These are phyloP conservation scores for Nigrospora sphaerica DNA, from an alignment of 2,329 filamentous ascomycete genomes.

Conservation along the genomic window DNA sequence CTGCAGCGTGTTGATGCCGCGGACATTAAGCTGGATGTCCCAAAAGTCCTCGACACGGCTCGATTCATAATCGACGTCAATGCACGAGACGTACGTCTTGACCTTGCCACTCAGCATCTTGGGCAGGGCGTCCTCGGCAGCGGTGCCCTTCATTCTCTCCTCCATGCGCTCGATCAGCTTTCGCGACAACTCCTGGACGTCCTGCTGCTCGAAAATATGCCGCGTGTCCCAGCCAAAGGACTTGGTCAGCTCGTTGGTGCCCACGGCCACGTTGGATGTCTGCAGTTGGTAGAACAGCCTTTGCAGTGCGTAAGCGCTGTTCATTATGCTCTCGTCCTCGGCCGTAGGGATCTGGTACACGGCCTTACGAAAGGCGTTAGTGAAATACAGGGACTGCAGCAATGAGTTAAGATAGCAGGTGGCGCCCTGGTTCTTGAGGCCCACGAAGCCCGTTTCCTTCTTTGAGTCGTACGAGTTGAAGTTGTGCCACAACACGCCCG, in stretches of 20 bases:
- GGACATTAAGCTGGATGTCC: constrained; percentile 97
- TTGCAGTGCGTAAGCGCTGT: constrained; percentile 91
- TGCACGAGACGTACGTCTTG: constrained; percentile 98
- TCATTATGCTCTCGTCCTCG: constrained; percentile 69
- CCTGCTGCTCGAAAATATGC: constrained; percentile 97
- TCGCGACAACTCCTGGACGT: constrained; percentile 92
- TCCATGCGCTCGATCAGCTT: constrained; percentile 98
- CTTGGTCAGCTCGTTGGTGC: constrained; percentile 87
- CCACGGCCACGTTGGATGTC: constrained; percentile 74
- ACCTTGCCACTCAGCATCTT: constrained; percentile 95
- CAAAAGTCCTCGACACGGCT: constrained; percentile 95
- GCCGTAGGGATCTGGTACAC: constrained; percentile 96
- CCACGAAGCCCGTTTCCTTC: constrained; percentile 95
- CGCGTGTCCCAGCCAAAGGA: constrained; percentile 98
- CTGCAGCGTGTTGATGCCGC: constrained; percentile 84
- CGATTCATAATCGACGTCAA: constrained; percentile 96
- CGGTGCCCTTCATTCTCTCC: constrained; percentile 95
- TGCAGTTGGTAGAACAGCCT: constrained; percentile 92
- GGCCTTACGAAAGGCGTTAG: constrained; percentile 90
- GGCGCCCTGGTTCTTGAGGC: constrained; percentile 92
- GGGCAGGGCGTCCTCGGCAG: constrained; percentile 79
- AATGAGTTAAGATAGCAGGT: constrained; percentile 85
- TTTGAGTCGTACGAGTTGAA: constrained; percentile 98
- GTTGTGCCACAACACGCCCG: constrained; percentile 84
- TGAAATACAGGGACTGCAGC: constrained; percentile 78